Evolutionary conservation across 169 alveolate genomes (phyloP).

Genomic region (Amoebophrya sp.): DNA sequence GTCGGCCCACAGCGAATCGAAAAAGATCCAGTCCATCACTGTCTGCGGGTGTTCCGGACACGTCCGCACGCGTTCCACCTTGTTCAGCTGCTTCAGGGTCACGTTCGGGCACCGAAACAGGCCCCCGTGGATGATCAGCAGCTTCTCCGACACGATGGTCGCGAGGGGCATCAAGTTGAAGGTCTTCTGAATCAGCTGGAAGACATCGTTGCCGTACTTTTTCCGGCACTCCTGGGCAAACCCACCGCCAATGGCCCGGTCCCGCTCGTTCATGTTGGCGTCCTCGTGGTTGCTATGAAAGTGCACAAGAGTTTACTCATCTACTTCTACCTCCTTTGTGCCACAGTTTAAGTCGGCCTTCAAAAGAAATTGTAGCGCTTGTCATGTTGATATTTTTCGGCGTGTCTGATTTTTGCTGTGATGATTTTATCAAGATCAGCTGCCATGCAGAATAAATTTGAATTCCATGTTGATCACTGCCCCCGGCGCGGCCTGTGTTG

Average conservation of each 20-base stretch:
- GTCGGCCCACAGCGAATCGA: slow-evolving; percentile 75
- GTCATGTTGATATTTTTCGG: too few species aligned
- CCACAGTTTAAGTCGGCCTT: too few species aligned
- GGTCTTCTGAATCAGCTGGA: slow-evolving; percentile 63
- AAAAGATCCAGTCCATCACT: slow-evolving; percentile 63
- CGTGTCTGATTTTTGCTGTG: too few species aligned
- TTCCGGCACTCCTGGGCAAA: slow-evolving; percentile 65
- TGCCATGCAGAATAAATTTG: too few species aligned
- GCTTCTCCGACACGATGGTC: slow-evolving; percentile 62
- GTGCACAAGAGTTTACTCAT: too few species aligned
- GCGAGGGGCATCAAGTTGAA: slow-evolving; percentile 67
- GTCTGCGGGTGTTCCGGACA: slow-evolving; percentile 64
- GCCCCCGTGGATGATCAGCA: slow-evolving; percentile 73
- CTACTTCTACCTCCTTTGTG: too few species aligned
- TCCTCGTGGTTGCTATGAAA: slow-evolving; percentile 78
- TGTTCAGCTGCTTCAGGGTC: slow-evolving; percentile 61
- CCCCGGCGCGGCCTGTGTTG: too few species aligned
- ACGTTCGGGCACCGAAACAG: slow-evolving; percentile 66
- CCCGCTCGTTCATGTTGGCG: slow-evolving; percentile 70
- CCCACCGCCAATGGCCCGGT: slow-evolving; percentile 51
- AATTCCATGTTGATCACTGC: too few species aligned
- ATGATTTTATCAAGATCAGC: too few species aligned
- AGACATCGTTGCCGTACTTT: slow-evolving; percentile 68
- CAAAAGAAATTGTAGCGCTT: too few species aligned
- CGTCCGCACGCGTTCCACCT: slow-evolving; percentile 62